Evolutionary conservation across 176 grass and related monocot species (phyloP).

Genomic region (Zea luxurians): DNA sequence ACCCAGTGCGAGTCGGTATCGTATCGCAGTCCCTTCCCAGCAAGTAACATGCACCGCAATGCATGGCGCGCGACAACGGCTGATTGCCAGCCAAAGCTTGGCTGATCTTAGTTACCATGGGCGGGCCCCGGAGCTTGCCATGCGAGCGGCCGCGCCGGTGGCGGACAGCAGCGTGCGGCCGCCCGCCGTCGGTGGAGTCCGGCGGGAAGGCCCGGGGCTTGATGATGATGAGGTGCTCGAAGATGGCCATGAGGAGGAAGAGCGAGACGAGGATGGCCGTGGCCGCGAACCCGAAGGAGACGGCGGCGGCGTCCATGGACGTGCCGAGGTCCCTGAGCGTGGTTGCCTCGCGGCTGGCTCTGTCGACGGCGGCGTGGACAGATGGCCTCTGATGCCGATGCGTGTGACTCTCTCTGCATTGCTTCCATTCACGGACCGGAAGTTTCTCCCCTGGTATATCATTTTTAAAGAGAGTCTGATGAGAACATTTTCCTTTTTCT

Average conservation of each 20-base stretch:
- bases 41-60: neutral
- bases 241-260: slow-evolving; percentile 98
- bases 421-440: too few species aligned
- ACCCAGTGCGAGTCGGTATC: too few species aligned
- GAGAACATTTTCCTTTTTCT: too few species aligned
- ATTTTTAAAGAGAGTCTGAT: too few species aligned
- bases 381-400: too few species aligned
- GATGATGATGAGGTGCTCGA: slow-evolving; percentile 97
- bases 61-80: neutral
- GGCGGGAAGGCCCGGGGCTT: slow-evolving; percentile 63
- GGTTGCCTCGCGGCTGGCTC: slow-evolving; percentile 44
- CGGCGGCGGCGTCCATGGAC: slow-evolving; percentile 87
- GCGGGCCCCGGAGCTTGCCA: slow-evolving; percentile 52
- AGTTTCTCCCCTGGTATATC: too few species aligned
- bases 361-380: slow-evolving; percentile 35
- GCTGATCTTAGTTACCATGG: slow-evolving; percentile 35
- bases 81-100: neutral
- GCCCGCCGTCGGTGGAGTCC: neutral
- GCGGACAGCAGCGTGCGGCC: neutral
- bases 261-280: slow-evolving; percentile 90
- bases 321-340: slow-evolving; percentile 78
- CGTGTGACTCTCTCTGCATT: too few species aligned
- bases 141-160: slow-evolving; percentile 21
- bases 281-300: slow-evolving; percentile 94
- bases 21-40: too few species aligned